Evolutionary conservation across 2,329 filamentous ascomycete genomes (phyloP).

Genomic region (Penicillium sp.): DNA sequence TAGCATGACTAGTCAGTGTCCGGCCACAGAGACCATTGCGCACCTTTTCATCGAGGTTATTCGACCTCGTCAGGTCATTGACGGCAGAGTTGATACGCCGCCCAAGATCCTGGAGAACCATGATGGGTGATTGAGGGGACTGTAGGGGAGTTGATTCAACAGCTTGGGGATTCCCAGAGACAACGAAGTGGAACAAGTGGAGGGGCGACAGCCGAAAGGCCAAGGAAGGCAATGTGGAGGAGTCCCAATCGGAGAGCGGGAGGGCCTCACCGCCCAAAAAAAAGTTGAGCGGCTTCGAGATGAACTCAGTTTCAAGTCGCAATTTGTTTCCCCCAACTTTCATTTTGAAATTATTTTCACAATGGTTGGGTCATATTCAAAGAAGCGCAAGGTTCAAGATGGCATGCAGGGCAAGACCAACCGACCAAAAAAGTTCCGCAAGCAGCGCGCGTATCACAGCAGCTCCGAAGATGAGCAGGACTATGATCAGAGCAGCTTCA

Average conservation of each 20-base stretch:
- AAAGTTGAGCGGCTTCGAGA: constrained; percentile 27
- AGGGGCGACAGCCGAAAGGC: constrained; percentile 28
- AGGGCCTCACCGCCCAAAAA: constrained; percentile 36
- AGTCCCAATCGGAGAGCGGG: constrained; percentile 38
- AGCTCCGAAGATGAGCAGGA: constrained; percentile 60
- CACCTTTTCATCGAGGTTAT: constrained; percentile 95
- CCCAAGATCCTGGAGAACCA: constrained; percentile 99
- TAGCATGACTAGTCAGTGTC: constrained; percentile 8
- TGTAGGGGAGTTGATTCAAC: constrained; percentile 13
- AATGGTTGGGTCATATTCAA: constrained; percentile 45
- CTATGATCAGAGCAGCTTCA: constrained; percentile 48
- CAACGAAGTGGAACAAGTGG: constrained; percentile 13
- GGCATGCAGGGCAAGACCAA: constrained; percentile 57
- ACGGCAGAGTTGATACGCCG: constrained; percentile 98
- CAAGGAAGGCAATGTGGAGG: constrained; percentile 33
- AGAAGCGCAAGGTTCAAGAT: constrained; percentile 63
- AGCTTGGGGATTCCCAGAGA: constrained; percentile 7
- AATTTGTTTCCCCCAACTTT: constrained; percentile 17
- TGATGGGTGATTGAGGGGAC: constrained; percentile 46
- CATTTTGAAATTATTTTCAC: constrained; percentile 15
- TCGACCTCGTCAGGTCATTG: constrained; percentile 86
- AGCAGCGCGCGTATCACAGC: constrained; percentile 66
- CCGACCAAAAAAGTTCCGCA: constrained; percentile 60
- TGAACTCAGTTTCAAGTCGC: constrained; percentile 11
- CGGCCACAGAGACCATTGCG: constrained; percentile 10